Base-by-base conservation (phyloP, 768 basidiomycete genomes). In the Dacryopinax primogenitus region DNA sequence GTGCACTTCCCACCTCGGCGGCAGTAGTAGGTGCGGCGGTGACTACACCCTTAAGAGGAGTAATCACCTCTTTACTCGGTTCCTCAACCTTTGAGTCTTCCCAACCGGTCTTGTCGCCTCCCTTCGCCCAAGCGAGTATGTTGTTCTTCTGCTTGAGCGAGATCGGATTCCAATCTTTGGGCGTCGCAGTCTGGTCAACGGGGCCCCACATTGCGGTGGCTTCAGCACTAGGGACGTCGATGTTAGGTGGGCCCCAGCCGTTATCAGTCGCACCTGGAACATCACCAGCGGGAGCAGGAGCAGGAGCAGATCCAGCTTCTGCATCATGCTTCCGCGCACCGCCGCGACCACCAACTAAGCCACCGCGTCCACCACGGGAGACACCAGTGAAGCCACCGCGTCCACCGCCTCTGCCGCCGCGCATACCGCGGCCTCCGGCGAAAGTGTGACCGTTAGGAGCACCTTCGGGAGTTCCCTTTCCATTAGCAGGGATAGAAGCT, bases 311-410 rank as follows among this genome's bases (percentile, higher is more conserved):
- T 11, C 26, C 13, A 3, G 26, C 51, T 4, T 58, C 51, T 9
- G 51, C 51, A 30, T 58, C 51, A 21, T 30, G 51, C 51, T 58
- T 58, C 51, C 51, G 26, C 4, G 13, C 51, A 30, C 51, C 51
- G 12, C 51, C 51, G 21, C 51, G 51, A 3, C 51, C 51, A 58
- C 51, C 51, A 30, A 30, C 26, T 28, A 58, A 58, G 13, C 51
- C 51, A 21, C 51, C 51, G 32, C 51, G 51, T 4, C 51, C 51
- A 30, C 51, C 51, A 21, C 51, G 51, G 26, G 51, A 23, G 51
- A 58, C 51, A 21, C 51, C 51, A 58, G 51, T 58, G 21, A 58
- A 58, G 51, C 51, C 51, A 30, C 51, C 51, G 51, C 51, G 51
- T 30, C 51, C 51, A 30, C 51, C 51, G 26, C 51, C 51, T 30